Evolutionary conservation across 108 stramenopile genomes (phyloP), one percentile per base, ranked within the genome.

Genomic region (Skeletonema tropicum): DNA sequence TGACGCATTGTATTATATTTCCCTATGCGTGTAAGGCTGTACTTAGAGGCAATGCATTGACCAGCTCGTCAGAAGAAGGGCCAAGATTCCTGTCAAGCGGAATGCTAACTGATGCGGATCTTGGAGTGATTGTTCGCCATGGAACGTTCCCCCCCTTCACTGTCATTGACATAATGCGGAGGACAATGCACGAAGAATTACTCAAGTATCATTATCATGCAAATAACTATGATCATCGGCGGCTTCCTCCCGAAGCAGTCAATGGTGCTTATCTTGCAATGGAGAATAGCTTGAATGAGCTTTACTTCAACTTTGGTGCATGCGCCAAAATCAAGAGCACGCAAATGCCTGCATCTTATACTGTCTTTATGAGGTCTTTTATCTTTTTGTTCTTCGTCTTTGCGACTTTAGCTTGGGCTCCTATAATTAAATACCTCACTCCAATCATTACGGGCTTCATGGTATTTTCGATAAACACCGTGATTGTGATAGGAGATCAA

Each of bases 401-500:
- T 0, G 45, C 74, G 30, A 66, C 15, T 35, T 15, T 74, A 10
- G 45, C 65, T 6, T 74, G 74, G 74, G 64, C 74, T 19, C 74
- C 74, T 0, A 14, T 26, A 9, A 39, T 60, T 2, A 59, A 66
- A 36, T 74, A 38, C 55, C 65, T 66, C 3, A 60, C 74, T 10
- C 74, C 74, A 5, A 66, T 74, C 57, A 66, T 74, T 29, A 59
- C 58, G 9, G 57, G 74, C 64, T 66, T 74, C 19, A 74, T 74
- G 74, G 74, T 74, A 10, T 66, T 74, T 35, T n/a, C 67, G 26
- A 58, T 74, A 42, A 66, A 74, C 46, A 74, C 74, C 5, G 65
- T 74, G 26, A 74, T 74, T 31, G 65, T 74, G 19, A 74, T 74
- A 14, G 74, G 74, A 14, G 74, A 74, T 45, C 74, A 74, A 36